phyloP scores from a whole-genome alignment of 1,139 yeast genomes.

The Yamadazyma kanchanaburiensis region DNA sequence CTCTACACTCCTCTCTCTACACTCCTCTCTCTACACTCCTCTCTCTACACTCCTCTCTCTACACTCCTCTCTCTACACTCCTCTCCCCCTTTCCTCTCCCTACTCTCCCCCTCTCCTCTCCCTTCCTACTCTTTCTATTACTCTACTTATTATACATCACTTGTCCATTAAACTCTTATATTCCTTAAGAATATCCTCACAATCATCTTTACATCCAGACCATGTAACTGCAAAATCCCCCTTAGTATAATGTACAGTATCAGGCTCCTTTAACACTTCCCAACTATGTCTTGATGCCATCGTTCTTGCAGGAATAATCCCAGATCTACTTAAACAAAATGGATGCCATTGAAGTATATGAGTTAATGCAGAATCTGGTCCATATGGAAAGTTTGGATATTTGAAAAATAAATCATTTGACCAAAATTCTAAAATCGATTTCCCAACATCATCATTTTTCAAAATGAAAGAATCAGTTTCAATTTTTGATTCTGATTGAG shows the following conservation, averaged over 20 bases:
- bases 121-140: no score
- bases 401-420: conserved; percentile 63
- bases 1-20: no score
- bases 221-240: conserved; percentile 68
- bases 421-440: conserved; percentile 73
- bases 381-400: conserved; percentile 58
- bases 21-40: no score
- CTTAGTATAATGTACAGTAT: conserved; percentile 43
- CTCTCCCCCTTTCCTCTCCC: no score
- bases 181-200: conserved; percentile 46
- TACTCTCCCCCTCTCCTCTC: no score
- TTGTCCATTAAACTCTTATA: conserved; percentile 2
- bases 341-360: conserved; percentile 97
- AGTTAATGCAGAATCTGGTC: conserved; percentile 66
- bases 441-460: conserved; percentile 60
- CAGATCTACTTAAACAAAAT: conserved; percentile 63
- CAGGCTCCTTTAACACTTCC: conserved; percentile 23
- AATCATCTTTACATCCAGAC: conserved; percentile 49
- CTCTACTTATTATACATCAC: conserved; percentile 1
- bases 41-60: no score
- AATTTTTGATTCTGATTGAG: conserved; percentile 60
- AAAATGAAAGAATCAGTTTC: conserved; percentile 69
- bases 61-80: no score
- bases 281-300: conserved; percentile 30
- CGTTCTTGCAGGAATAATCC: conserved; percentile 59